Percentiles rank a stretch among this genome's conserved stretches.
phyloP scores from a whole-genome alignment of 2,329 filamentous ascomycete genomes.

The Ciborinia camelliae region DNA sequence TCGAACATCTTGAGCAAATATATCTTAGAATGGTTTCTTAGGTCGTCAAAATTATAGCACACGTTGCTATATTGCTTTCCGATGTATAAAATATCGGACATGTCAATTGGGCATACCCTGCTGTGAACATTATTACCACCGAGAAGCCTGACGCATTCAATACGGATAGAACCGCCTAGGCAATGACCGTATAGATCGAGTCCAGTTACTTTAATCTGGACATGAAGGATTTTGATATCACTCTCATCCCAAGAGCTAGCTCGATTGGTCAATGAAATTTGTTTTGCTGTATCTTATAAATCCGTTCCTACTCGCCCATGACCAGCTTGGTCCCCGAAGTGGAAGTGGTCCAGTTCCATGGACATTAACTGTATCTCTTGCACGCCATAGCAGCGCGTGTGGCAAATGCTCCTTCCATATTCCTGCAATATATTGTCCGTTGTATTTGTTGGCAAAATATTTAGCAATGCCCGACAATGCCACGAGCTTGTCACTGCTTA shows the following conservation, averaged over 20 bases:
- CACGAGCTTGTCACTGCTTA: neutral
- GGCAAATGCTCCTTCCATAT: neutral
- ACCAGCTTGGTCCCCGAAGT: neutral
- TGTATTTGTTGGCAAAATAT: neutral
- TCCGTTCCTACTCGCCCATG: neutral
- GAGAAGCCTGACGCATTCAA: neutral
- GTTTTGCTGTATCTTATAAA: neutral
- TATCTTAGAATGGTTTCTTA: neutral
- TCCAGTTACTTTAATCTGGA: neutral
- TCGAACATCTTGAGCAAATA: neutral
- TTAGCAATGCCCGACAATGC: neutral
- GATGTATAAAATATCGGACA: no score
- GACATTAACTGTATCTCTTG: neutral
- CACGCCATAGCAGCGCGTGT: neutral
- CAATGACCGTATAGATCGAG: neutral
- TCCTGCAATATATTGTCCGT: neutral
- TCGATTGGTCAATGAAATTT: neutral
- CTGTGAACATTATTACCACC: neutral
- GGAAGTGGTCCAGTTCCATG: neutral
- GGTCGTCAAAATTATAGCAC: neutral
- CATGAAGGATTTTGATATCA: neutral
- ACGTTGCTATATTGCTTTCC: neutral
- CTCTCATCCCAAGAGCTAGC: neutral
- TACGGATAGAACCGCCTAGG: neutral
- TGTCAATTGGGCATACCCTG: no score